phyloP scores from a whole-genome alignment of 2,329 filamentous ascomycete species.

The Keithomyces neogunnii region DNA sequence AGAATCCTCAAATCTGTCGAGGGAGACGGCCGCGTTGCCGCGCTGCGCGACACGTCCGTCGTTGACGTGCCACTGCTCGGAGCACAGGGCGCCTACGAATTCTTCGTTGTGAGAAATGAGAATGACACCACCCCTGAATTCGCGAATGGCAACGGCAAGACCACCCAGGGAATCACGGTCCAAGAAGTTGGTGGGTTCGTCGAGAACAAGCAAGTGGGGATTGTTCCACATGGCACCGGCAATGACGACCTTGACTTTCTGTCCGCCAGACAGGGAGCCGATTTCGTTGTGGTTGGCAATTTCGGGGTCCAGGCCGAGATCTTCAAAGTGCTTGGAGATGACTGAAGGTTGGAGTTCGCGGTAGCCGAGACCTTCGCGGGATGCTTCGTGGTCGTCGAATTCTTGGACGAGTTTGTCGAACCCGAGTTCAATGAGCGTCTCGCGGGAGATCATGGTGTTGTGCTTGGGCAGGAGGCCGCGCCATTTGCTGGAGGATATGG shows the following conservation, averaged over 20 bases:
- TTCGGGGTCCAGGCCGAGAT: constrained; percentile 90
- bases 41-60: constrained; percentile 82
- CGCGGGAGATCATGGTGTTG: constrained; percentile 88
- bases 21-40: constrained; percentile 62
- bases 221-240: constrained; percentile 98
- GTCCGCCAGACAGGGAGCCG: constrained; percentile 86
- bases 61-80: constrained; percentile 91
- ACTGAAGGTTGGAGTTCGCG: constrained; percentile 85
- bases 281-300: constrained; percentile 99
- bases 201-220: constrained; percentile 90
- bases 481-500: constrained; percentile 64
- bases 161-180: constrained; percentile 95
- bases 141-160: constrained; percentile 92
- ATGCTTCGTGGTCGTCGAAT: constrained; percentile 97
- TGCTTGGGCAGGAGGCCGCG: constrained; percentile 77
- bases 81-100: constrained; percentile 91
- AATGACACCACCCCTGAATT: constrained; percentile 96
- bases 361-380: constrained; percentile 96
- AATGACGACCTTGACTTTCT: constrained; percentile 98
- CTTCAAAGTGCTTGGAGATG: constrained; percentile 97
- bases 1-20: constrained; percentile 82
- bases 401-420: constrained; percentile 94
- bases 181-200: constrained; percentile 99
- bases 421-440: constrained; percentile 77
- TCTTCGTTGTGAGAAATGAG: constrained; percentile 99